These are phyloP conservation scores for Tribonema minus DNA, from an alignment of 108 stramenopile genomes.

Conservation along the genomic window DNA sequence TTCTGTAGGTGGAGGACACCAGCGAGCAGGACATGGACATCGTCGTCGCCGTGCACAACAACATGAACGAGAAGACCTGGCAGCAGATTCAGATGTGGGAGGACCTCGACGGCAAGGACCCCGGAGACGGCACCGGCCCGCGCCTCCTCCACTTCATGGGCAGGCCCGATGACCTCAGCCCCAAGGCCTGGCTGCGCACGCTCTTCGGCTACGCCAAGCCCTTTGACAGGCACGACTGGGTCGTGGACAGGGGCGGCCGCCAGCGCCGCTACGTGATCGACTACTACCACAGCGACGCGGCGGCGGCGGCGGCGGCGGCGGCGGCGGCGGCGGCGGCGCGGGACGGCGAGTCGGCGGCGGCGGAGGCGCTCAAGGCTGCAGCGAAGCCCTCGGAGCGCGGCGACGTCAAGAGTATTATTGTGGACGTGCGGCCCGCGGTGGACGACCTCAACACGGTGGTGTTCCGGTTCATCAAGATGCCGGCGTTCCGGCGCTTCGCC, in stretches of 20 bases:
- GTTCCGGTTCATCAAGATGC: slow-evolving; percentile 73
- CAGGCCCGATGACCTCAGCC: slow-evolving; percentile 81
- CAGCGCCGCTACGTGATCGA: slow-evolving; percentile 94
- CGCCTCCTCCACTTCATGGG: slow-evolving; percentile 83
- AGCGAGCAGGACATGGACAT: slow-evolving; percentile 71
- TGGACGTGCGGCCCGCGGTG: slow-evolving; percentile 94
- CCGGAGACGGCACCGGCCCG: slow-evolving; percentile 50
- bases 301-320: slow-evolving; percentile 35
- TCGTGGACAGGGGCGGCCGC: slow-evolving; percentile 64
- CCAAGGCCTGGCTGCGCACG: slow-evolving; percentile 74
- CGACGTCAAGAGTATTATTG: slow-evolving; percentile 8
- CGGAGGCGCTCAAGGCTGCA: neutral
- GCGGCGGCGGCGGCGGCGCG: slow-evolving; percentile 64
- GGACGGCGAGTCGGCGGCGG: slow-evolving; percentile 67
- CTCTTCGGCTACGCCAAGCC: slow-evolving; percentile 86
- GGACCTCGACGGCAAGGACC: slow-evolving; percentile 33
- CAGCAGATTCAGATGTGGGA: slow-evolving; percentile 89
- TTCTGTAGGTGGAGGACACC: slow-evolving; percentile 70
- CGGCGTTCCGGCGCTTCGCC: slow-evolving; percentile 32
- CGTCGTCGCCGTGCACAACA: slow-evolving; percentile 97
- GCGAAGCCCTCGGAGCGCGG: neutral
- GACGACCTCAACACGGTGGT: slow-evolving; percentile 65
- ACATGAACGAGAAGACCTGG: slow-evolving; percentile 99
- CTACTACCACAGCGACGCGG: slow-evolving; percentile 88
- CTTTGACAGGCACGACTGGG: slow-evolving; percentile 99